Evolutionary conservation across 1,284 basidiomycete species (phyloP), one percentile per base, ranked within the genome.

Genomic region (Malassezia brasiliensis): DNA sequence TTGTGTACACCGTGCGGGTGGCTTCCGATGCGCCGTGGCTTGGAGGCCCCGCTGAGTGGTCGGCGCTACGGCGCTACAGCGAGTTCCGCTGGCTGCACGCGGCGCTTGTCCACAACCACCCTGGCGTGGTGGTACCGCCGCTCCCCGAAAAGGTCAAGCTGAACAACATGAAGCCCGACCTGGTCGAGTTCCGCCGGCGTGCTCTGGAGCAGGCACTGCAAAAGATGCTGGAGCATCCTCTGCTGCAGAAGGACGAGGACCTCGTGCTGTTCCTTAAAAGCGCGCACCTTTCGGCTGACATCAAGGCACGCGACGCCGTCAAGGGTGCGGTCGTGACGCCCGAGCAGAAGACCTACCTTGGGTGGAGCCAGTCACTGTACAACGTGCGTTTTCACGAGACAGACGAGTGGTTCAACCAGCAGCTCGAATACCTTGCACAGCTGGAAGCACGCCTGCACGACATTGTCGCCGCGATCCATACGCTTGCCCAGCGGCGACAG

Each of bases 51-150:
- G 32, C 25, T 28, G 60, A 68, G 19, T 67, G 70, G 36, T 71
- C 90, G 4, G 90, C 94, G 35, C 82, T 99, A 7, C 83, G 93
- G 17, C 84, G 93, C 20, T 99, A 94, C 76, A 89, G 87, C 19
- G 94, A 99, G 76, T 99, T 98, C 72, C 80, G 96, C 19, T 98
- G 94, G 93, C 77, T 99, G 0, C 94, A 88, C 74, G 90, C 93
- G 67, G 85, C 85, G 0, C 80, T 99, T 1, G 86, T 85, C 0
- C 75, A 79, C 66, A 96, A 96, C 77, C 96, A 98, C 69, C 91
- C 94, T 1, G 94, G 93, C 3, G 90, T 96, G 5, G 87, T 98
- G 46, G 88, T 99, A 0, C 94, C 93, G 4, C 91, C 93, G 0
- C 87, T 88, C 1, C 93, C 93, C 0, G 93, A 93, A 76, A 99